Evolutionary conservation across 495 filamentous ascomycete genomes (phyloP), one percentile per base, ranked within the genome.

Genomic region (Tuber calosporum): DNA sequence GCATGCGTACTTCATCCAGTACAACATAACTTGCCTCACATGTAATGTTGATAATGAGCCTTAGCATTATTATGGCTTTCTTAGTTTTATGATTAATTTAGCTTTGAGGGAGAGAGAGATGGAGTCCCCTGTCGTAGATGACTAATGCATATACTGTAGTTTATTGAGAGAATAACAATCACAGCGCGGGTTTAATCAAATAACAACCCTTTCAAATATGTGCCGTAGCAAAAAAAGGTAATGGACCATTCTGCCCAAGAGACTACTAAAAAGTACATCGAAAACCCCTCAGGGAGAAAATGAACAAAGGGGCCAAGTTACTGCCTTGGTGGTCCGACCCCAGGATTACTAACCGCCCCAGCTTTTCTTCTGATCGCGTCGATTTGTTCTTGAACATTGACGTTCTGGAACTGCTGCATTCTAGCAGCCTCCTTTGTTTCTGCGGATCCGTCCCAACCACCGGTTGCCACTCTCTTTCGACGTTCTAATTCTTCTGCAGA

Each of bases 371-470:
- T 88, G 68, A 91, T 89, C 17, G 86, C 86, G 72, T 87, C 83
- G 62, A 92, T 89, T 82, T 92, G 90, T 83, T 92, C 90, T 79
- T 91, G 88, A 22, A 92, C 85, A 80, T 91, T 91, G 74, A 89
- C 84, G 73, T 79, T 86, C 82, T 88, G 86, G 83, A 88, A 84
- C 69, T 89, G 86, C 71, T 86, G 86, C 72, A 87, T 81, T 58
- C 85, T 84, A 69, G 85, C 85, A 66, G 83, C 86, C 74, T 88
- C 87, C 74, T 85, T 86, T 38, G 87, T 87, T 26, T 88, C 86
- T 73, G 87, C 86, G 41, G 84, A 84, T 74, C 93, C 91, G 84
- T 91, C 88, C 80, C 88, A 89, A 6, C 79, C 79, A n/a, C 80
- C 80, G 53, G 85, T 82, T 11, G 89, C 90, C 13, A 88, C 87